Percentiles rank a stretch among this genome's conserved stretches.
Evolutionary conservation across 75 land plant genomes (phyloP).

Genomic region (Cupressus sempervirens): DNA sequence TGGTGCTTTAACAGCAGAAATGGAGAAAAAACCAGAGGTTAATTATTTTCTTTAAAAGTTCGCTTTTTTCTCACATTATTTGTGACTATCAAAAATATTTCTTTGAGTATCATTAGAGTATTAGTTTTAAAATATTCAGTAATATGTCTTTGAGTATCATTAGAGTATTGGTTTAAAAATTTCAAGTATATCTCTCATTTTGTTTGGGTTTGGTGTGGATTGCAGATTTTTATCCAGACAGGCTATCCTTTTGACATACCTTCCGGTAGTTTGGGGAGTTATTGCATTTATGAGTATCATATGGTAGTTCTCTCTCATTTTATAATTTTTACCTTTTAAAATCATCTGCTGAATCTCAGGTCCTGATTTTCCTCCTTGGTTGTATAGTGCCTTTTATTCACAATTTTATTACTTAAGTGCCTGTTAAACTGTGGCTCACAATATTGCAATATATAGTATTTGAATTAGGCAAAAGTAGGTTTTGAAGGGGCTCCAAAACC

Average conservation of each 20-base stretch:
- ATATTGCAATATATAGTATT: background rate
- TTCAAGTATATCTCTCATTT: slow-evolving; percentile 9
- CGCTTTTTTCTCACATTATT: background rate
- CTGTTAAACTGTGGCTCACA: background rate
- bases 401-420: background rate
- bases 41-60: background rate
- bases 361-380: background rate
- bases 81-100: background rate
- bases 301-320: slow-evolving; percentile 55
- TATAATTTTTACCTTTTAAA: background rate
- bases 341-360: background rate
- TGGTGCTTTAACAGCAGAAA: slow-evolving; percentile 87
- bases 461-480: too few relatives aligned
- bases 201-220: background rate
- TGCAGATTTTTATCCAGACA: slow-evolving; percentile 99
- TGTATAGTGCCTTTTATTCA: background rate
- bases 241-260: slow-evolving; percentile 99
- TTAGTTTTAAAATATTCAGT: too few relatives aligned
- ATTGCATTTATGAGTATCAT: slow-evolving; percentile 99
- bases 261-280: slow-evolving; percentile 95
- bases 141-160: background rate
- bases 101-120: background rate
- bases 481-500: too few relatives aligned
- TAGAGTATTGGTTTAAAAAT: background rate
- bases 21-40: slow-evolving; percentile 90